Evolutionary conservation across 2,329 filamentous ascomycete genomes (phyloP), one percentile per base, ranked within the genome.

Genomic region (Stagonosporopsis tanaceti): DNA sequence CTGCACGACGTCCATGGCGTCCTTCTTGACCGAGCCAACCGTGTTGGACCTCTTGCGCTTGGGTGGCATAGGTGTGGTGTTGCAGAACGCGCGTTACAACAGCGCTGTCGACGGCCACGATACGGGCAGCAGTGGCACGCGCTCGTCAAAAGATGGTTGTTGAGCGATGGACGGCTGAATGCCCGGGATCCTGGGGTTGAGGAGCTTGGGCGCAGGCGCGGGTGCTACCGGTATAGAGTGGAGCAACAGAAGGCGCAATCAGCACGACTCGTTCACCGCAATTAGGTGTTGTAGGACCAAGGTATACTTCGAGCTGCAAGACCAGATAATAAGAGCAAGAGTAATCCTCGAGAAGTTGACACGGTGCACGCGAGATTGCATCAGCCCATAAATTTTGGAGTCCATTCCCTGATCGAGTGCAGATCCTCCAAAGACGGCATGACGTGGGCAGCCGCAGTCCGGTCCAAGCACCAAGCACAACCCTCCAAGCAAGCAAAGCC

Each of bases 11-110:
- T 89, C 83, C 56, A 84, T 79, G 66, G 79, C 72, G 60, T 81
- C 72, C 65, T 82, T 78, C 60, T 83, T 79, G 61, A 80, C 76
- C 28, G 76, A 81, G 64, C 82, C 76, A 20, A 80, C 77, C 60
- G 83, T 84, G 57, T 81, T 80, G 53, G 84, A 85, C 76, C 93
- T 88, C 85, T 97, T 97, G 78, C 93, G 89, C 83, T 97, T 97
- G 68, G 80, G 77, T 57, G 78, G 73, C 75, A 77, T 77, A 50
- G 53, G 60, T 59, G 57, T 50, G 41, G 51, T 39, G 12, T 11
- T 32, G 41, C 4, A 20, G n/a, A 28, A 8, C 17, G 57, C 34
- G 51, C 27, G 30, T 27, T 41, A 24, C 15, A 20, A 15, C 2
- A 14, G 11, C 22, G 12, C 25, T 37, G 14, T 14, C 27, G 17